Base-by-base conservation (phyloP, 2,329 filamentous ascomycete genomes). In the Diaporthe citrichinensis region DNA sequence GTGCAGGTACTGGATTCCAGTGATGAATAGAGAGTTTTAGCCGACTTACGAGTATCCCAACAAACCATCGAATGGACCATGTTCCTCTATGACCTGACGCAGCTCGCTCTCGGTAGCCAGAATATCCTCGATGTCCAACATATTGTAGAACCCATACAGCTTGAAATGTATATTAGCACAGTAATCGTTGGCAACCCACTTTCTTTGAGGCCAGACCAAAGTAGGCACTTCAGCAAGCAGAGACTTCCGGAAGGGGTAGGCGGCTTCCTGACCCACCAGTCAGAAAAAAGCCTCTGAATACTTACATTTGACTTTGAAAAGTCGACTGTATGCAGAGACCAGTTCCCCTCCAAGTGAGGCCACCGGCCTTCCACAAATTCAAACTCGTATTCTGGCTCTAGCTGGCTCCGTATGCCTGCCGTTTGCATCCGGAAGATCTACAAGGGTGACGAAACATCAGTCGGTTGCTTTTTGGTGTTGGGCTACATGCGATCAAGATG, bases 381-480 rank as follows among this genome's bases (percentile, higher is more conserved):
- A 49, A 76, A 76, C 28, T 76, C 74, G 7, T 71, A 76, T 39
- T 76, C 74, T 25, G 74, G 74, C 34, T 76, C 72, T 23, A 76
- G 62, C 41, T 41, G 62, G 46, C 74, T 74, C 41, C 74, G 55
- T 62, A 76, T 74, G 62, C 71, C 74, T 55, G 74, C 74, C 7
- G 74, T 76, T 34, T 76, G 74, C 74, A 76, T 74, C 10, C 74
- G 74, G 23, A 76, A 76, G 34, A 76, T 76, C 74, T 76, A 51
- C 57, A 71, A 28, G 58, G 28, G 20, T 25, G 58, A 72, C 28
- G n/a, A 55, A 51, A 72, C 31, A 69, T 71, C 28, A 62, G 36
- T 34, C 23, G 31, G 8, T 58, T 49, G 51, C n/a, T 59, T 53
- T 34, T 36, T 57, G 51, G 23, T 39, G 28, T 39, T 59, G 28